phyloP scores from a whole-genome alignment of 352 stramenopile genomes.

The Phytophthora tentaculata region DNA sequence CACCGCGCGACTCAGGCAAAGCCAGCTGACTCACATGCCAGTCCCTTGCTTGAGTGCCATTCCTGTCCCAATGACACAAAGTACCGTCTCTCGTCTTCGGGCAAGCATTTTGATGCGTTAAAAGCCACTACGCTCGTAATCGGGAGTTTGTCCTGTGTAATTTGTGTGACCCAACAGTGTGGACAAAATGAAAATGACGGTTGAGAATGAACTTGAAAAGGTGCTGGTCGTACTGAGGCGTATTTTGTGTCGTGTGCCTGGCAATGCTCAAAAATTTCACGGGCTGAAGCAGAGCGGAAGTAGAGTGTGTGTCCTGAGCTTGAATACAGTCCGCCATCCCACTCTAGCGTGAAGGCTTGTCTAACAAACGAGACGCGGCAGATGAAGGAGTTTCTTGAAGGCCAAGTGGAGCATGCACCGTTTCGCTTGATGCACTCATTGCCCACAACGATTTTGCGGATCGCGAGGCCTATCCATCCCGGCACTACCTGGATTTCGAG shows the following conservation, averaged over 20 bases:
- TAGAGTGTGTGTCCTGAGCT: too few relatives aligned
- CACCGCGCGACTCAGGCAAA: constrained; percentile 10
- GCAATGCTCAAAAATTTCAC: too few relatives aligned
- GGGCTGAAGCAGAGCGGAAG: not conserved
- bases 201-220: not conserved
- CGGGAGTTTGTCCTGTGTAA: not conserved
- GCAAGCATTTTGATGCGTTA: not conserved
- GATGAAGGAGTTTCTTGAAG: not conserved
- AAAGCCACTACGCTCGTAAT: not conserved
- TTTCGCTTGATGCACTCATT: too few relatives aligned
- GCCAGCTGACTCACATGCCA: constrained; percentile 7
- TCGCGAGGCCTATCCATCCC: constrained; percentile 23
- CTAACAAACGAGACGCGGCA: constrained; percentile 30
- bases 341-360: constrained; percentile 13
- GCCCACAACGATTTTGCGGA: not conserved
- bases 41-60: constrained; percentile 1
- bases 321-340: constrained; percentile 9
- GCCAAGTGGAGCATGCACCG: not conserved
- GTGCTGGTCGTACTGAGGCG: constrained; percentile 4
- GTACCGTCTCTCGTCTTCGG: not conserved
- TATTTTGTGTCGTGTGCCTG: not conserved
- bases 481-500: constrained; percentile 27
- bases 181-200: not conserved
- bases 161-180: too few relatives aligned
- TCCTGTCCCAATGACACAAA: not conserved